phyloP scores from a whole-genome alignment of 768 basidiomycete genomes.

The Kwoniella dejecticola region DNA sequence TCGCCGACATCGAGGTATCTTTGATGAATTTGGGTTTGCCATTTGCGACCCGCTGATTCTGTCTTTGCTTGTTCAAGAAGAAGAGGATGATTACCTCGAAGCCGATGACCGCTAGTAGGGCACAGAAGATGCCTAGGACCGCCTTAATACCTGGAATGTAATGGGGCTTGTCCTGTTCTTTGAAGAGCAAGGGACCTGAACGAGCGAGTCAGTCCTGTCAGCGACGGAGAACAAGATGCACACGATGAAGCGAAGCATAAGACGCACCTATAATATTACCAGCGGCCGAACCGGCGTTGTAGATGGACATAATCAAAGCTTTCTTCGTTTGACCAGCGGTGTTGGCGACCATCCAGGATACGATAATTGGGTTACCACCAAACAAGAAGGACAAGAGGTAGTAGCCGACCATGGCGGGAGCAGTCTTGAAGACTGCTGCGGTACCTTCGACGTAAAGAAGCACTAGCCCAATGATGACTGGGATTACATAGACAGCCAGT shows the following conservation, averaged over 20 bases:
- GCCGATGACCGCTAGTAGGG: slow-evolving; percentile 9
- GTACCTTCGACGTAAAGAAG: slow-evolving; percentile 38
- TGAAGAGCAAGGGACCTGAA: slow-evolving; percentile 47
- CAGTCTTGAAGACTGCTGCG: slow-evolving; percentile 19
- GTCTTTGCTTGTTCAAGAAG: slow-evolving; percentile 48
- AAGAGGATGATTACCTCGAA: slow-evolving; percentile 28
- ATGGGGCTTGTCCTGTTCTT: slow-evolving; percentile 39
- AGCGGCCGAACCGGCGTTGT: slow-evolving; percentile 61
- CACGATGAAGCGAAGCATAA: too few species aligned
- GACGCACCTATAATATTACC: slow-evolving; percentile 56
- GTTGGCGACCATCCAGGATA: slow-evolving; percentile 37
- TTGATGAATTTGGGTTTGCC: slow-evolving; percentile 52
- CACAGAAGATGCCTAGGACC: slow-evolving; percentile 45
- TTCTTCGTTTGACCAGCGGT: slow-evolving; percentile 47
- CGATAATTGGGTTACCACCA: slow-evolving; percentile 49
- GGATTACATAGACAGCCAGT: slow-evolving; percentile 35
- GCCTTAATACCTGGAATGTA: slow-evolving; percentile 41
- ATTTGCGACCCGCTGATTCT: slow-evolving; percentile 42
- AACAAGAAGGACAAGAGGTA: slow-evolving; percentile 54
- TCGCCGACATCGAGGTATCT: slow-evolving; percentile 42
- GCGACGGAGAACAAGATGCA: too few species aligned
- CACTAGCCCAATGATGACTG: slow-evolving; percentile 44
- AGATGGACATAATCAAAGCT: slow-evolving; percentile 58
- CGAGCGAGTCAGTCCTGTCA: too few species aligned
- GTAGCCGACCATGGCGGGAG: slow-evolving; percentile 49